Evolutionary conservation across 2,329 filamentous ascomycete species (phyloP), one percentile per base, ranked within the genome.

Genomic region (Alternaria sp.): DNA sequence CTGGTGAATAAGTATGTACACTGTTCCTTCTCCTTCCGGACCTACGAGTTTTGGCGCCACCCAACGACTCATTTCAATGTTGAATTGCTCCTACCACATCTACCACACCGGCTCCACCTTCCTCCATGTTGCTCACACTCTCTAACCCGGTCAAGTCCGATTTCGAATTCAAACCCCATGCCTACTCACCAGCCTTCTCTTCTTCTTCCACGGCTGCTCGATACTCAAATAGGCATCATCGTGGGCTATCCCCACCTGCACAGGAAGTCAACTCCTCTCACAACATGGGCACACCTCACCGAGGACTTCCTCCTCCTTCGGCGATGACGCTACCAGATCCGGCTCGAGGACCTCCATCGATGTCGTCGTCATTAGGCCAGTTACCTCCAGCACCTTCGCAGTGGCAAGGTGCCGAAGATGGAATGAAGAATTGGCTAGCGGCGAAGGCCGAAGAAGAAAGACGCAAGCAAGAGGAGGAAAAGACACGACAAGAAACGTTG

Each of bases 391-490:
- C 81, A 60, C 82, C 81, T 2, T 71, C 73, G 51, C 81, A 83
- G 74, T 85, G 82, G 82, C 81, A 84, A 70, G 80, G 80, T 56
- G 78, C 83, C 43, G 84, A 85, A 64, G 84, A 85, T 53, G 80
- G 81, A 20, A 84, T 84, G 80, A 81, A 83, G 61, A 82, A 82
- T 56, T 85, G 83, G 82, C 75, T 85, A 22, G 74, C 77, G 11
- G 81, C 83, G 20, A 85, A 84, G 72, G 79, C 82, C 16, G 84
- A 85, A 71, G 84, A 85, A 72, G 84, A 85, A 62, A 82, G 80
- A 74, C 78, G 82, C 59, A 83, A 81, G 74, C 83, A 85, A 75
- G 84, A 85, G 71, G 83, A 85, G 69, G 83, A 85, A 66, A 83
- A 79, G 74, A 85, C 83, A 50, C 80, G 81, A 62, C 84, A 86